Evolutionary conservation across 2,329 filamentous ascomycete species (phyloP).

Genomic region (Iodosphaeria phyllophila): DNA sequence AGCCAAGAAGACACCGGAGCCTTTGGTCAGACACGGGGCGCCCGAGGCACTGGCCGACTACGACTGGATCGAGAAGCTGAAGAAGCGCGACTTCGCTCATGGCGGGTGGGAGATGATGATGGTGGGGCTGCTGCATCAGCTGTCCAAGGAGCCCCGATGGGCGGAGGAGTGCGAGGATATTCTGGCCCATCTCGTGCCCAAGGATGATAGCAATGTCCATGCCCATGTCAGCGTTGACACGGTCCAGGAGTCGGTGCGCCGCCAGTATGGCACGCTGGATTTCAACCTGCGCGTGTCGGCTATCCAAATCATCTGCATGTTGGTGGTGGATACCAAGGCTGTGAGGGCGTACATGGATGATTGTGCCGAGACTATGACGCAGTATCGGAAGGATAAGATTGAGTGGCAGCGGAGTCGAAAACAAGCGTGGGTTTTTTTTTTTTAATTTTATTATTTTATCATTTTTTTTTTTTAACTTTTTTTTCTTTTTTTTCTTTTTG

Average conservation of each 20-base stretch:
- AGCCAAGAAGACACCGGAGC: slow-evolving; percentile 23
- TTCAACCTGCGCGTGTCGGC: slow-evolving; percentile 67
- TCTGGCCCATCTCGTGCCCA: slow-evolving; percentile 62
- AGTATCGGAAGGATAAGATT: slow-evolving; percentile 88
- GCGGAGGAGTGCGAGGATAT: slow-evolving; percentile 61
- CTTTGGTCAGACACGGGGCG: slow-evolving; percentile 42
- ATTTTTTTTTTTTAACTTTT: background rate
- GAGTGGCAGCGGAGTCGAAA: slow-evolving; percentile 69
- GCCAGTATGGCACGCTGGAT: slow-evolving; percentile 58
- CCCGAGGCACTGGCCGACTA: slow-evolving; percentile 57
- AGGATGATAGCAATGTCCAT: too few relatives aligned
- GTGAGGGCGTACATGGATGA: slow-evolving; percentile 81
- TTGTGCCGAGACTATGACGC: slow-evolving; percentile 86
- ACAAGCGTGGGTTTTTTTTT: slow-evolving; percentile 31
- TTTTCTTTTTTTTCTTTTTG: too few relatives aligned
- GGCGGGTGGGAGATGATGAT: slow-evolving; percentile 88
- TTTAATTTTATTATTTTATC: background rate
- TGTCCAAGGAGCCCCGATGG: slow-evolving; percentile 57
- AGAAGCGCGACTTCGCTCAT: slow-evolving; percentile 66
- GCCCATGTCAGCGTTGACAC: too few relatives aligned
- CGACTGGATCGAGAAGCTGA: slow-evolving; percentile 72
- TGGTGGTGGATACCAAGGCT: slow-evolving; percentile 72
- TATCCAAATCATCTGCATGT: slow-evolving; percentile 69
- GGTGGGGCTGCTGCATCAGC: slow-evolving; percentile 67
- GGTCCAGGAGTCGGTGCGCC: slow-evolving; percentile 51